Evolutionary conservation across 129 eudicot species (phyloP), one percentile per base, ranked within the genome.

Genomic region (Scalesia atractyloides): DNA sequence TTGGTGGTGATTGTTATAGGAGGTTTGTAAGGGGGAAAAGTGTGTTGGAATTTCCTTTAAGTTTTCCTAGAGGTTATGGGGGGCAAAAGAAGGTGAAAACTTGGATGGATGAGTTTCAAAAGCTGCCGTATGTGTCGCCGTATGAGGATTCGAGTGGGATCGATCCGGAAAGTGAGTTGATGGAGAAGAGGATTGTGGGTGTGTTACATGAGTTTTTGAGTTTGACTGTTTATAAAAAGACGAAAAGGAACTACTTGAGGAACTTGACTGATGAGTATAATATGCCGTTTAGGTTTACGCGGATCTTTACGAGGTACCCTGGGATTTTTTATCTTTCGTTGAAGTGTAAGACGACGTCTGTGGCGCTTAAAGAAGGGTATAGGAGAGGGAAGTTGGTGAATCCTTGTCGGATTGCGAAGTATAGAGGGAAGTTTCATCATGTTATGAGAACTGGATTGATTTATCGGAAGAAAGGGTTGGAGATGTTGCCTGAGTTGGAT

Each of bases 41-140:
- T 33, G 79, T 81, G 3, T 79, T 94, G 76, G 83, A 78, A 12
- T 94, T 87, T 72, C 80, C 89, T 0, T 86, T 87, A 83, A 86
- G 89, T 68, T 94, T 90, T 79, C 97, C 97, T 0, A 86, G 85
- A 58, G 96, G 98, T 19, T 90, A 93, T 70, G 98, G 97, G 6
- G 92, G 76, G 3, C 96, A 90, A 68, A 93, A 84, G 66, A 90
- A 90, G 85, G 98, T 93, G 52, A 93, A 84, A 68, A 86, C 89
- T 9, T 93, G 97, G 98, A 93, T 93, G 98, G 92, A 87, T 17
- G 98, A 90, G 82, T 93, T 93, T 84, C 92, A 90, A 19, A 93
- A 87, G 64, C 60, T 93, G 67, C 97, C 98, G 0, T 93, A 93
- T 37, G 73, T 93, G 53, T 93, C 95, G 0, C 98, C 98, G 7